A percentile compares a stretch with the other conserved stretches of the same genome.
Conservation (phyloP, 2,329 filamentous ascomycete genomes). For the Pseudogymnoascus sp. region DNA sequence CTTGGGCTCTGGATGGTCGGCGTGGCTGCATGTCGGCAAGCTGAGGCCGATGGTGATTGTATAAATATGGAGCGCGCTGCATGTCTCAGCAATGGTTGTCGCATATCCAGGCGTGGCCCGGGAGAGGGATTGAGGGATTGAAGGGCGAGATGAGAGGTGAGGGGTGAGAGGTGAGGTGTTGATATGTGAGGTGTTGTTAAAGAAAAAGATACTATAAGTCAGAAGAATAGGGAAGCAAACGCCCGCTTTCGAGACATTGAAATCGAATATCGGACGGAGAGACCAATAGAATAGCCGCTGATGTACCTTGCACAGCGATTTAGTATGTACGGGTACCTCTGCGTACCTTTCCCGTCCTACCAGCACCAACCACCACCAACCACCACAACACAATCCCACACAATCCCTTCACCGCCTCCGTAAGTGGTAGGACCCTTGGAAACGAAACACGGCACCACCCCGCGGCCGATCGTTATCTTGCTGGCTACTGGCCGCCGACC, state of each 20-base stretch:
- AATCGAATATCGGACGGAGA: background rate
- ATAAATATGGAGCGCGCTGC: slow-evolving; percentile 7
- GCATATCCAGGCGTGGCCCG: slow-evolving; percentile 13
- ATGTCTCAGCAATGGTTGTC: slow-evolving; percentile 6
- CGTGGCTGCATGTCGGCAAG: slow-evolving; percentile 19
- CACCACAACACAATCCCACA: background rate
- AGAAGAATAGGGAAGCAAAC: background rate
- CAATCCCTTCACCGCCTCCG: background rate
- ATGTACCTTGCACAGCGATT: background rate
- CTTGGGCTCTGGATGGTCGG: slow-evolving; percentile 6
- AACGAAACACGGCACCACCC: background rate
- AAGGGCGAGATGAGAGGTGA: background rate
- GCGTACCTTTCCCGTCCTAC: background rate
- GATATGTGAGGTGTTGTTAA: slow-evolving; percentile 13
- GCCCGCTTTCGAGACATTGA: background rate
- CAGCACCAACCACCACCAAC: background rate
- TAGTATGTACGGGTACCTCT: slow-evolving; percentile 4
- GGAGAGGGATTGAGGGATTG: slow-evolving; percentile 13
- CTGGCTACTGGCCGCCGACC: background rate
- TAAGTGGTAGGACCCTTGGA: background rate
- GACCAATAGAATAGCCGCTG: background rate
- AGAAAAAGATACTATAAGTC: background rate
- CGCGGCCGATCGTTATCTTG: background rate
- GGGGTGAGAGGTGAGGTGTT: slow-evolving; percentile 11
- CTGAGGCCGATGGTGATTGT: slow-evolving; percentile 18